These are phyloP conservation scores for Lachnellula occidentalis DNA, from an alignment of 2,329 filamentous ascomycete species.

Conservation along the genomic window DNA sequence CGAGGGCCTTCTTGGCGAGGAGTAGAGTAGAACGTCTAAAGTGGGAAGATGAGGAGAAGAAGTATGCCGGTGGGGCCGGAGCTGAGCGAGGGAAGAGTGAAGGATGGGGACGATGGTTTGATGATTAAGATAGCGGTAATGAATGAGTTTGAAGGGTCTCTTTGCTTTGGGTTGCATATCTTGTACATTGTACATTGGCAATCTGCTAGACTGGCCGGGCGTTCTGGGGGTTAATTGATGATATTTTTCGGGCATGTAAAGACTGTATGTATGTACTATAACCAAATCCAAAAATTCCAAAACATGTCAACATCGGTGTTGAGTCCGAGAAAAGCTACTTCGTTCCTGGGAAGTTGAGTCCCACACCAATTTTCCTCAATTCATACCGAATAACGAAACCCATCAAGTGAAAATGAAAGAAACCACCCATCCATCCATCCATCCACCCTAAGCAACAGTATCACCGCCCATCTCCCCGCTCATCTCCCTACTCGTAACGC, in stretches of 20 bases:
- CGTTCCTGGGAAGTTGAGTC: conserved; percentile 1
- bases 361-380: neutral
- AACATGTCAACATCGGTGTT: conserved; percentile 8
- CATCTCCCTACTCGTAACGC: neutral
- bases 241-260: conserved; percentile 2
- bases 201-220: conserved; percentile 1
- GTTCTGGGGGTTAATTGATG: conserved; percentile 4
- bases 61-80: conserved; percentile 58
- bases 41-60: conserved; percentile 67
- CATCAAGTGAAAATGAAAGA: neutral
- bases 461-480: neutral
- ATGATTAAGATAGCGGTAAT: conserved; percentile 12
- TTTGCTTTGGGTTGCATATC: conserved; percentile 2
- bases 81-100: conserved; percentile 23
- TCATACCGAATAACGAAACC: neutral
- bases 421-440: neutral
- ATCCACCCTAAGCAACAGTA: neutral
- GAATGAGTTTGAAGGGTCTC: neutral
- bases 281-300: conserved; percentile 3
- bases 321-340: neutral
- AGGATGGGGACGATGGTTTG: conserved; percentile 30
- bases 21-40: conserved; percentile 55
- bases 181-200: too few species aligned
- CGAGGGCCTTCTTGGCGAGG: conserved; percentile 60
- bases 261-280: conserved; percentile 11